These are phyloP conservation scores for Cladosporium sp. DNA, from an alignment of 2,329 filamentous ascomycete species.

Conservation along the genomic window DNA sequence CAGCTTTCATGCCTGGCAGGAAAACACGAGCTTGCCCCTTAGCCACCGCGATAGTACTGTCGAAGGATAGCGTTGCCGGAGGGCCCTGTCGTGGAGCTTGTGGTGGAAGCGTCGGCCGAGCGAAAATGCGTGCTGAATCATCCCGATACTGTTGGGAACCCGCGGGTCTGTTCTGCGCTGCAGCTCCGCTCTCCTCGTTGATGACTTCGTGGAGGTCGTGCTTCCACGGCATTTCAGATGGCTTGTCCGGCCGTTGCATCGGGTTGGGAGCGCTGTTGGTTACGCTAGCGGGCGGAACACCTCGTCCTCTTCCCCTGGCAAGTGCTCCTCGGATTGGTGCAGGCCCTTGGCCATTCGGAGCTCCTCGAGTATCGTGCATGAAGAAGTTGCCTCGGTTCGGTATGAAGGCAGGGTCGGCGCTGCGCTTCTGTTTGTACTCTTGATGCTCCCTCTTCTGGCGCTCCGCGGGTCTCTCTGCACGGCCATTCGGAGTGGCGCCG, in stretches of 20 bases:
- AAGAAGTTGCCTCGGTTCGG: slow-evolving; percentile 94
- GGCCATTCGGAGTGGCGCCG: slow-evolving; percentile 24
- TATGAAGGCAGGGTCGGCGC: slow-evolving; percentile 87
- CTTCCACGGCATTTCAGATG: slow-evolving; percentile 71
- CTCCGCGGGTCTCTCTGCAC: slow-evolving; percentile 56
- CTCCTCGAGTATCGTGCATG: slow-evolving; percentile 78
- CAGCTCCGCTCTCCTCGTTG: slow-evolving; percentile 41
- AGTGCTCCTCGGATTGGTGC: slow-evolving; percentile 22
- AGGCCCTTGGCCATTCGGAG: slow-evolving; percentile 18
- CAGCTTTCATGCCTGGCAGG: slow-evolving; percentile 65
- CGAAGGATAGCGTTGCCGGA: slow-evolving; percentile 7
- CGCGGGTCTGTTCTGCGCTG: slow-evolving; percentile 13
- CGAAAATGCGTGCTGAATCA: slow-evolving; percentile 26
- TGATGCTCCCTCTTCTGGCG: slow-evolving; percentile 80
- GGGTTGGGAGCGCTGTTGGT: slow-evolving; percentile 46
- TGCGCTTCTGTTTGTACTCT: slow-evolving; percentile 80
- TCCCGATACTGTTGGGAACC: slow-evolving; percentile 18
- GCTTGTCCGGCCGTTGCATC: slow-evolving; percentile 38
- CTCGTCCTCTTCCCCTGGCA: slow-evolving; percentile 57
- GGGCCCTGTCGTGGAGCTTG: slow-evolving; percentile 3
- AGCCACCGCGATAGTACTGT: slow-evolving; percentile 1
- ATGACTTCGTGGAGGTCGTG: slow-evolving; percentile 79
- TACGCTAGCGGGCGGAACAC: slow-evolving; percentile 53
- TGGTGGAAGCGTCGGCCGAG: slow-evolving; percentile 8
- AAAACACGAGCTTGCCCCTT: slow-evolving; percentile 54